Base-by-base conservation (phyloP, 805 yeast species). In the Yarrowia divulgata region DNA sequence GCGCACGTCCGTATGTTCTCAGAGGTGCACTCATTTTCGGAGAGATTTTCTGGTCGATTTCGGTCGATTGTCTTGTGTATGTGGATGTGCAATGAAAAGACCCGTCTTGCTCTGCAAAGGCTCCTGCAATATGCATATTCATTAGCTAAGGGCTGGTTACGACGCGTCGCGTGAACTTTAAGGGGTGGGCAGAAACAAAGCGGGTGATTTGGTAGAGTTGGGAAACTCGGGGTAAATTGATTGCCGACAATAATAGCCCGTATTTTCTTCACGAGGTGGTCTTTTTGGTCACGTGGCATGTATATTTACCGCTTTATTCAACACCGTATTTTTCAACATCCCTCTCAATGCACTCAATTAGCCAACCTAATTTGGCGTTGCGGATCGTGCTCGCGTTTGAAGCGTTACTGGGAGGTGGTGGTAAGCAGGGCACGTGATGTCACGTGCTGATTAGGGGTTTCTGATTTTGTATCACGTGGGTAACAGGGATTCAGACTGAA, bases 81-180 rank as follows among this genome's bases (percentile, higher is more conserved):
- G 43, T 40, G 8, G 43, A n/a, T 52, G 29, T n/a, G 12, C 10
- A 29, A 40, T 50, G 43, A 32, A 52, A 52, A 35, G 35, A 12
- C 9, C 2, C 14, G 13, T n/a, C 46, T 48, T 13, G 8, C 32
- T 29, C 23, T 48, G 14, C 29, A 23, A 23, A 23, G 29, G 29
- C 29, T 23, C 29, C 29, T 23, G 29, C n/a, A 29, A 12, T 39
- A 54, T 54, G 60, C 60, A 54, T 54, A 35, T 37, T 54, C 60
- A 54, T 39, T 54, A 23, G 29, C 29, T 4, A 54, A 54, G 60
- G 60, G 60, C 45, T 37, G 60, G 57, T 13, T 37, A 3, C 8
- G 43, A 54, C 60, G 60, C 60, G 60, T 54, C 60, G 60, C 60
- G 60, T 54, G 35, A 54, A 54, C 45, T n/a, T 54, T 19, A 54